Base-by-base conservation (phyloP, 2,329 filamentous ascomycete species). In the Fusarium avenaceum region DNA sequence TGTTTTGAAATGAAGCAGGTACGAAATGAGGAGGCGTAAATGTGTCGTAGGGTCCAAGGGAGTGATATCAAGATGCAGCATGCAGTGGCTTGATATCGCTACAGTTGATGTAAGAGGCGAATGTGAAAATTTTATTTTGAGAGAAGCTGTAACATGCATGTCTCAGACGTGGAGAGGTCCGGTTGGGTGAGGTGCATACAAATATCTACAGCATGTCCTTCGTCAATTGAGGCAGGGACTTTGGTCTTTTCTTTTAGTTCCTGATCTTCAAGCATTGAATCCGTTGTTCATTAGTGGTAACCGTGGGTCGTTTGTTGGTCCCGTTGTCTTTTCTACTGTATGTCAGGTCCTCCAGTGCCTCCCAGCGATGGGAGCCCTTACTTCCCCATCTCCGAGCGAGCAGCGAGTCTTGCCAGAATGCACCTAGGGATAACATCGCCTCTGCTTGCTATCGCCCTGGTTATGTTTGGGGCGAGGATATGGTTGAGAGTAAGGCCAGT, bases 161-260 rank as follows among this genome's bases (percentile, higher is more conserved):
- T 55, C 57, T 63, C 48, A 55, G 15, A 11, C 7, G 10, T 28
- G 9, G 14, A 35, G 10, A 62, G 32, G 35, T 48, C 43, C 17
- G 30, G 57, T 44, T 39, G 11, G 17, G 19, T 14, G 20, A 17
- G 8, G 10, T 32, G 19, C 20, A 48, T 63, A 47, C 42, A 63
- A 61, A 62, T 63, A 62, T 63, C 42, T 62, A 55, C 9, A 54
- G 26, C n/a, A 5, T 7, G 14, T 45, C 54, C 40, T 44, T 44
- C n/a, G 7, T 17, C 1, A n/a, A 17, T 15, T 2, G 6, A 38
- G 35, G n/a, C 17, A 9, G 35, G 17, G 17, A 19, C 6, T 22
- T 1, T 6, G 14, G 17, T 4, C 6, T n/a, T 4, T n/a, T 11
- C 26, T 44, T 8, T 22, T 40, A 26, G 17, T 35, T 53, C 28